Base-by-base conservation (phyloP, 73 alveolate genomes). In the Paraurostyla sp. region DNA sequence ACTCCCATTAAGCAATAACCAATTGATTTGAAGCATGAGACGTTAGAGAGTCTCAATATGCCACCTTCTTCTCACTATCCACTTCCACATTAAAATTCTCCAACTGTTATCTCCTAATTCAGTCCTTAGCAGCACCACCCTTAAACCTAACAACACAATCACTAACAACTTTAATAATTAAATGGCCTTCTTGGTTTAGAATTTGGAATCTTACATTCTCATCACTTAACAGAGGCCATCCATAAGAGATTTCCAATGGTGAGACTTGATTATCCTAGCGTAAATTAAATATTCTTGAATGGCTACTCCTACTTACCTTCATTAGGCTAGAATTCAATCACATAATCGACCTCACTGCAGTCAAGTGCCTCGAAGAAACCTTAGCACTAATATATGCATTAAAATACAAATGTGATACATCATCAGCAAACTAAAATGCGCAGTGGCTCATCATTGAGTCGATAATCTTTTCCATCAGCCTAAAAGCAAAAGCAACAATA, bases 181-280 rank as follows among this genome's bases (percentile, higher is more conserved):
- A 20, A 48, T 38, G 51, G 6, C 45, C 25, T 6, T 38, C 54
- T 27, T 15, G 6, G 16, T 65, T 18, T n/a, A 38, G 56, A 42
- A 1, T 20, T 18, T 38, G 9, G 13, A 29, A 27, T 22, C 13
- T 20, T 1, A 3, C 32, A 45, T 9, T 50, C 87, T 15, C 56
- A 48, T 13, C 9, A 48, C 29, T 25, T 73, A n/a, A 71, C 46
- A 30, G 87, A 73, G 35, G 87, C 87, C 25, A 73, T 73, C 4
- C 87, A 48, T 30, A 73, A 73, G 27, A 36, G 87, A 15, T 73
- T 73, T 36, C 87, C 87, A 23, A 73, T 73, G 87, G 87, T 73
- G 13, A 73, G 87, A 73, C 59, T 73, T n/a, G 87, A 73, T 48
- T 71, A 2, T 30, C 56, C 41, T 38, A 38, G 58, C 58, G 41